phyloP scores from a whole-genome alignment of 2,329 filamentous ascomycete species.

The Scolecobasidium constrictum region DNA sequence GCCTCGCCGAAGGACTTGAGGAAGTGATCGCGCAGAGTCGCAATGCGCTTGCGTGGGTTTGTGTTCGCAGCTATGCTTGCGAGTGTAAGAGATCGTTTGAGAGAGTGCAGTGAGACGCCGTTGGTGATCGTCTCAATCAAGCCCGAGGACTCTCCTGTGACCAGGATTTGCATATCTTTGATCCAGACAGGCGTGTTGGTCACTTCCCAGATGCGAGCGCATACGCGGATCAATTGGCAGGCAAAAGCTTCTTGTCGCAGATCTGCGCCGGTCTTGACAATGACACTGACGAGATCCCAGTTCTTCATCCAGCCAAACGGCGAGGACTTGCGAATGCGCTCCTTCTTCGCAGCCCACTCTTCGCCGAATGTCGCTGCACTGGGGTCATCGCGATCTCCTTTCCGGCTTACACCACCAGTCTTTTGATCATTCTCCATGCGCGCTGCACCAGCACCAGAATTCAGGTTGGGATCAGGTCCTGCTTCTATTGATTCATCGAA shows the following conservation, averaged over 20 bases:
- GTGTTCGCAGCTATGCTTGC: constrained; percentile 61
- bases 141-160: constrained; percentile 74
- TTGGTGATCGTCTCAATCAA: constrained; percentile 84
- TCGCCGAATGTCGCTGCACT: constrained; percentile 80
- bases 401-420: constrained; percentile 70
- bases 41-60: constrained; percentile 65
- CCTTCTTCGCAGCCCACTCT: constrained; percentile 74
- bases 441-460: constrained; percentile 63
- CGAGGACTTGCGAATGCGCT: constrained; percentile 71
- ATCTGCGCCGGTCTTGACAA: constrained; percentile 78
- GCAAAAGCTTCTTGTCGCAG: constrained; percentile 78
- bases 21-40: constrained; percentile 73
- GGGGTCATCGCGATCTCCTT: constrained; percentile 74
- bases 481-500: constrained; percentile 42
- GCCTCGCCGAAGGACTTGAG: constrained; percentile 63
- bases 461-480: constrained; percentile 39
- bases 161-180: constrained; percentile 76
- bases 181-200: constrained; percentile 72
- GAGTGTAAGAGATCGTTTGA: constrained; percentile 72
- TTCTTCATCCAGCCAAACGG: constrained; percentile 86
- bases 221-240: constrained; percentile 73
- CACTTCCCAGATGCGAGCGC: constrained; percentile 71
- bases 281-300: constrained; percentile 79
- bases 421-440: constrained; percentile 86
- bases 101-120: constrained; percentile 74